phyloP scores from a whole-genome alignment of 2,329 filamentous ascomycete genomes.

The Epichloe festucae region DNA sequence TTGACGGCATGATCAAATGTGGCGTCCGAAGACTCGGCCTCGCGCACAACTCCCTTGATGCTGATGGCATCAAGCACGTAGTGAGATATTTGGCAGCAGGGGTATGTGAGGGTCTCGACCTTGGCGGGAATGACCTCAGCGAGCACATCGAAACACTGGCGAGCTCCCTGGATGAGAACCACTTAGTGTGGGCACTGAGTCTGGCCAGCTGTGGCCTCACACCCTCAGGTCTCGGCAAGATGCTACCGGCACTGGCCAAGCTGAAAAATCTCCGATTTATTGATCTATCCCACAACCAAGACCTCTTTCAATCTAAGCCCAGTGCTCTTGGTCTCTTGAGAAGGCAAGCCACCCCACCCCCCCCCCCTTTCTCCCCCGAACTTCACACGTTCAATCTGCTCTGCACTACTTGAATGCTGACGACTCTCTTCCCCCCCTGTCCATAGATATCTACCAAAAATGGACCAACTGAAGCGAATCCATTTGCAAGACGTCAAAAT shows the following conservation, averaged over 20 bases:
- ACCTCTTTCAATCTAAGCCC: slow-evolving; percentile 61
- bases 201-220: slow-evolving; percentile 75
- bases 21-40: slow-evolving; percentile 70
- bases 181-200: slow-evolving; percentile 66
- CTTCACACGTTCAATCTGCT: background rate
- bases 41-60: slow-evolving; percentile 67
- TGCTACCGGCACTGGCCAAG: slow-evolving; percentile 61
- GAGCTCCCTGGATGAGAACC: slow-evolving; percentile 35
- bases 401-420: background rate
- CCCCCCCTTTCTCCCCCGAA: no score
- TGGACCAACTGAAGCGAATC: slow-evolving; percentile 66
- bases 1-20: slow-evolving; percentile 71
- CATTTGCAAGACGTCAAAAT: slow-evolving; percentile 78
- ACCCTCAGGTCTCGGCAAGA: slow-evolving; percentile 55
- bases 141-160: slow-evolving; percentile 42
- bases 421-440: background rate
- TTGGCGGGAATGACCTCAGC: slow-evolving; percentile 68
- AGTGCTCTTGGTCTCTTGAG: slow-evolving; percentile 63
- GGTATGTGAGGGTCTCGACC: slow-evolving; percentile 74
- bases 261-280: slow-evolving; percentile 72
- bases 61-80: slow-evolving; percentile 62
- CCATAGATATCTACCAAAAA: slow-evolving; percentile 41
- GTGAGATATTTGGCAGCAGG: slow-evolving; percentile 62
- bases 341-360: slow-evolving; percentile 35
- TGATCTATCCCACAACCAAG: slow-evolving; percentile 80